These are phyloP conservation scores for Xylariaceae sp. DNA, from an alignment of 2,329 filamentous ascomycete genomes.

Conservation along the genomic window DNA sequence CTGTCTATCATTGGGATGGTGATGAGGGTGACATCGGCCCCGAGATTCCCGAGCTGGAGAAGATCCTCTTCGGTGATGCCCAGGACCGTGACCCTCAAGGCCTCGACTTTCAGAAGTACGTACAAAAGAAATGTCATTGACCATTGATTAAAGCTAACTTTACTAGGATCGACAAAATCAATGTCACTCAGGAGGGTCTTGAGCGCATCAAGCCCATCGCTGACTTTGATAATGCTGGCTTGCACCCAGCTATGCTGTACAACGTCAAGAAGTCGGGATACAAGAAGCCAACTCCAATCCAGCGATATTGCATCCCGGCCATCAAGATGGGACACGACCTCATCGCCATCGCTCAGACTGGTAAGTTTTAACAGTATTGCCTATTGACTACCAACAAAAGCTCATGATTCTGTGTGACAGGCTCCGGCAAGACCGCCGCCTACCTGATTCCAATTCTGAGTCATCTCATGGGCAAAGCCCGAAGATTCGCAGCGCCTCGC, in stretches of 20 bases:
- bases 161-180: constrained; percentile 50
- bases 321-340: constrained; percentile 75
- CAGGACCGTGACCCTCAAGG: constrained; percentile 52
- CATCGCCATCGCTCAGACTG: constrained; percentile 88
- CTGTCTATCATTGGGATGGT: constrained; percentile 77
- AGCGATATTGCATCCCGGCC: constrained; percentile 78
- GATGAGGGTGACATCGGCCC: constrained; percentile 85
- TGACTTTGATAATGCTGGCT: constrained; percentile 68
- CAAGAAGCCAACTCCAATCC: constrained; percentile 74
- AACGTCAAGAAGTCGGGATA: constrained; percentile 77
- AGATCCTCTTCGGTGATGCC: constrained; percentile 65
- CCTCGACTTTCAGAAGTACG: constrained; percentile 38
- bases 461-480: constrained; percentile 91
- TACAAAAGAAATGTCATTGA: no score
- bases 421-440: constrained; percentile 93
- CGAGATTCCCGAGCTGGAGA: constrained; percentile 64
- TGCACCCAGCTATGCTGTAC: constrained; percentile 78
- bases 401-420: constrained; percentile 41
- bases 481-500: constrained; percentile 75
- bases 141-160: no score
- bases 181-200: constrained; percentile 55
- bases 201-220: constrained; percentile 48
- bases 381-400: neutral
- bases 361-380: constrained; percentile 46
- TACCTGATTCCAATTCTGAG: constrained; percentile 88